A percentile compares a stretch with the other conserved stretches of the same genome.
Evolutionary conservation across 108 stramenopile species (phyloP).

Genomic region (Chaetoceros tenuissimus): DNA sequence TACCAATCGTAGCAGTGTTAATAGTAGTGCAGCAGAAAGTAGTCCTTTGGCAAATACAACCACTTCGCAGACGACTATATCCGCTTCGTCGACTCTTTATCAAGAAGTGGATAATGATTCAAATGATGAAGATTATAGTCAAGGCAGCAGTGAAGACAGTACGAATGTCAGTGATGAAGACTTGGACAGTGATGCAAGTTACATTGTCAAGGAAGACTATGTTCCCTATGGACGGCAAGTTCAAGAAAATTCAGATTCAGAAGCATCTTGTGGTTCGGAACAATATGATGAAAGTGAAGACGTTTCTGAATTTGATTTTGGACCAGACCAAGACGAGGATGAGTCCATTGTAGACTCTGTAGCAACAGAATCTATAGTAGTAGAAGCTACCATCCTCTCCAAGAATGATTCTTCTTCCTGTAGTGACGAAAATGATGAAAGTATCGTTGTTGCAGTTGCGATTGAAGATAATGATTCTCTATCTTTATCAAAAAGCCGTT

Average conservation of each 20-base stretch:
- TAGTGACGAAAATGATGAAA: conserved; percentile 3
- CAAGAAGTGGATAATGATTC: neutral
- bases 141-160: neutral
- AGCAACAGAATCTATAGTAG: neutral
- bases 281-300: neutral
- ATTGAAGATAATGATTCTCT: conserved; percentile 5
- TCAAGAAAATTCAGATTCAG: neutral
- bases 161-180: neutral
- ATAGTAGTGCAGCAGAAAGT: neutral
- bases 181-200: neutral
- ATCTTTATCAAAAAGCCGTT: conserved; percentile 21
- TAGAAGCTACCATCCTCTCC: neutral
- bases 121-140: neutral
- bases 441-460: neutral
- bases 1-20: neutral
- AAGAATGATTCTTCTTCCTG: neutral
- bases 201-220: neutral
- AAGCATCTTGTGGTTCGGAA: neutral
- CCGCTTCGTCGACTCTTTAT: neutral
- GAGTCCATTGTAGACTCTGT: conserved; percentile 2
- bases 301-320: neutral
- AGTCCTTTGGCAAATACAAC: neutral
- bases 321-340: neutral
- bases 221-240: neutral
- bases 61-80: neutral